phyloP scores from a whole-genome alignment of 495 filamentous ascomycete species.

The Astrothelium subdiscretum region DNA sequence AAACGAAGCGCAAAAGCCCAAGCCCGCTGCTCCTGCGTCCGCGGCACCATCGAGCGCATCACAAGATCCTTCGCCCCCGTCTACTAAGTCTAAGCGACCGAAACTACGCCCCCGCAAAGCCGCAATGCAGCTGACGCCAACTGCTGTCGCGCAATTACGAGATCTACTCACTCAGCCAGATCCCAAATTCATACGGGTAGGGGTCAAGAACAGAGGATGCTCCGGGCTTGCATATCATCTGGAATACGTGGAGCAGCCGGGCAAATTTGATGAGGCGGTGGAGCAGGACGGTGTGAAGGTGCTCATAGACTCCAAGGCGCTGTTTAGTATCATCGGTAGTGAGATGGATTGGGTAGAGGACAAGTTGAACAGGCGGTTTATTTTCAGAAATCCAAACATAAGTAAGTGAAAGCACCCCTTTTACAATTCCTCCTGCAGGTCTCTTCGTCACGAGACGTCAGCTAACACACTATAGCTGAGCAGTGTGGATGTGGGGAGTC shows the following conservation, averaged over 20 bases:
- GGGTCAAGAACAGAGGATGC: constrained; percentile 91
- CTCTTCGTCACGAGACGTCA: not conserved
- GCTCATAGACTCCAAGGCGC: constrained; percentile 87
- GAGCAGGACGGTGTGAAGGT: constrained; percentile 96
- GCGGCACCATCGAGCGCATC: constrained; percentile 25
- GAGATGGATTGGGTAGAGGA: constrained; percentile 99
- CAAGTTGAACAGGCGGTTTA: constrained; percentile 76
- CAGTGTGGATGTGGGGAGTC: constrained; percentile 96
- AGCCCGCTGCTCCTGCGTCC: constrained; percentile 28
- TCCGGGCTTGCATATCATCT: constrained; percentile 91
- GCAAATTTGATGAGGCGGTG: constrained; percentile 78
- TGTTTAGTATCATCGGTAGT: constrained; percentile 95
- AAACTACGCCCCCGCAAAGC: constrained; percentile 80
- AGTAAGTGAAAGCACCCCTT: constrained; percentile 52
- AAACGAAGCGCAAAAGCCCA: constrained; percentile 52
- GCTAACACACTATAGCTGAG: constrained; percentile 52
- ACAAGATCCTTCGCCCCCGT: constrained; percentile 2
- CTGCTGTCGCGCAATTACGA: constrained; percentile 65
- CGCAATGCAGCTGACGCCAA: constrained; percentile 71
- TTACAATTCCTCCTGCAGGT: not conserved
- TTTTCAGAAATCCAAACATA: constrained; percentile 95
- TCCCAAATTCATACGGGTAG: constrained; percentile 84
- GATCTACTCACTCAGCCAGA: constrained; percentile 66
- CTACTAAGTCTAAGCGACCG: constrained; percentile 26
- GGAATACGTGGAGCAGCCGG: constrained; percentile 87